These are phyloP conservation scores for Larix kaempferi DNA, from an alignment of 75 land plant species.

Conservation along the genomic window DNA sequence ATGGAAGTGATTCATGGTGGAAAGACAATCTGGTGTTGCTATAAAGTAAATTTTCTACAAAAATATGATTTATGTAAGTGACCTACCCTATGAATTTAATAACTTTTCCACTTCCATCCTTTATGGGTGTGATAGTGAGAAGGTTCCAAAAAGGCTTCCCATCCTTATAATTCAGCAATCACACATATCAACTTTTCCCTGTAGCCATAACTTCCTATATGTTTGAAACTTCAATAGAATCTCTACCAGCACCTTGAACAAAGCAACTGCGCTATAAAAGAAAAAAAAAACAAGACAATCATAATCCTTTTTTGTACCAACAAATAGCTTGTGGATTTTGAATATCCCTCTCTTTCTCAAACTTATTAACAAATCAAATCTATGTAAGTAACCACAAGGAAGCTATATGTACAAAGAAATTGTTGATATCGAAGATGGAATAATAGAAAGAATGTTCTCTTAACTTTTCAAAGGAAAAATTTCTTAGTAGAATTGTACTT, in stretches of 20 bases:
- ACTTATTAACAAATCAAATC: not conserved
- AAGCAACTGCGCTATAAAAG: slow-evolving; percentile 58
- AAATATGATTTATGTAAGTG: not conserved
- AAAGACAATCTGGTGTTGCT: not conserved
- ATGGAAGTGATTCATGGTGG: not conserved
- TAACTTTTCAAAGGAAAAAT: too few species aligned
- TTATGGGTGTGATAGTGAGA: slow-evolving; percentile 77
- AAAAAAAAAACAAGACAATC: slow-evolving; percentile 1
- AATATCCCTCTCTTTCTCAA: too few species aligned
- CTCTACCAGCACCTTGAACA: slow-evolving; percentile 82
- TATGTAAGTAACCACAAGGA: not conserved
- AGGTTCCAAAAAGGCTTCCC: slow-evolving; percentile 87
- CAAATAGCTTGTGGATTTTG: not conserved
- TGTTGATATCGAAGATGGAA: not conserved
- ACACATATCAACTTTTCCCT: slow-evolving; percentile 73
- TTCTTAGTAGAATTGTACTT: too few species aligned
- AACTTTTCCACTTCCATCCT: slow-evolving; percentile 63
- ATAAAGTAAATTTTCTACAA: not conserved
- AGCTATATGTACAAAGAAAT: not conserved
- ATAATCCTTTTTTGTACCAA: not conserved
- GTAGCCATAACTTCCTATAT: slow-evolving; percentile 46
- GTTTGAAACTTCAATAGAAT: slow-evolving; percentile 57
- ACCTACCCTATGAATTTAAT: slow-evolving; percentile 81
- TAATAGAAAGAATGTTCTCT: not conserved
- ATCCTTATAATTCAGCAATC: slow-evolving; percentile 81